Evolutionary conservation across 2,329 filamentous ascomycete genomes (phyloP).

Genomic region (Diaporthe nobilis): DNA sequence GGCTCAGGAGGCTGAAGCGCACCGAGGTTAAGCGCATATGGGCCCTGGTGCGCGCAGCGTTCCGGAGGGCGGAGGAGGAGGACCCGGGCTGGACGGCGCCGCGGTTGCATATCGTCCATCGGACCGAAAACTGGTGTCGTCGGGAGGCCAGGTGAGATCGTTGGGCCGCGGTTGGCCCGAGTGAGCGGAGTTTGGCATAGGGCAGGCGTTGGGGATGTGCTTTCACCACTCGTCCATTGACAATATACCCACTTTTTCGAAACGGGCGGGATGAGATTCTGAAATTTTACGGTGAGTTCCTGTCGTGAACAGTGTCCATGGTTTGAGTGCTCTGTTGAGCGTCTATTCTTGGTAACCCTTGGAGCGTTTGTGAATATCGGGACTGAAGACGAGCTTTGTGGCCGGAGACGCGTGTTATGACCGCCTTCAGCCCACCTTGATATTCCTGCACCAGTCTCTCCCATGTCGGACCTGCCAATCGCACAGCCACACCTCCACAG

Average conservation of each 20-base stretch:
- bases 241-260: not conserved
- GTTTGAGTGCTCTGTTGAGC: not conserved
- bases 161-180: not conserved
- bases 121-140: slow-evolving; percentile 39
- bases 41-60: slow-evolving; percentile 37
- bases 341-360: not conserved
- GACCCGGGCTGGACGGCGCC: slow-evolving; percentile 37
- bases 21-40: slow-evolving; percentile 41
- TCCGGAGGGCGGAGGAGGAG: slow-evolving; percentile 17
- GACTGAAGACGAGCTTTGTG: not conserved
- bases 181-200: not conserved
- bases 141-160: slow-evolving; percentile 30
- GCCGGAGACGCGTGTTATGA: no score
- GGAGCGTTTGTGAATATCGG: not conserved
- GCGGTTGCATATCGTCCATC: slow-evolving; percentile 37
- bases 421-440: slow-evolving; percentile 55
- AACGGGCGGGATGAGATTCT: not conserved
- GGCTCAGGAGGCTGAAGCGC: slow-evolving; percentile 38
- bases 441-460: slow-evolving; percentile 78
- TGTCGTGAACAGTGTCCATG: not conserved
- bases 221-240: slow-evolving; percentile 4
- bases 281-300: not conserved
- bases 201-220: not conserved
- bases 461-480: slow-evolving; percentile 87
- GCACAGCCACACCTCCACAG: slow-evolving; percentile 85